Conservation (phyloP, 2,329 filamentous ascomycete genomes). For the Cladophialophora carrionii region DNA sequence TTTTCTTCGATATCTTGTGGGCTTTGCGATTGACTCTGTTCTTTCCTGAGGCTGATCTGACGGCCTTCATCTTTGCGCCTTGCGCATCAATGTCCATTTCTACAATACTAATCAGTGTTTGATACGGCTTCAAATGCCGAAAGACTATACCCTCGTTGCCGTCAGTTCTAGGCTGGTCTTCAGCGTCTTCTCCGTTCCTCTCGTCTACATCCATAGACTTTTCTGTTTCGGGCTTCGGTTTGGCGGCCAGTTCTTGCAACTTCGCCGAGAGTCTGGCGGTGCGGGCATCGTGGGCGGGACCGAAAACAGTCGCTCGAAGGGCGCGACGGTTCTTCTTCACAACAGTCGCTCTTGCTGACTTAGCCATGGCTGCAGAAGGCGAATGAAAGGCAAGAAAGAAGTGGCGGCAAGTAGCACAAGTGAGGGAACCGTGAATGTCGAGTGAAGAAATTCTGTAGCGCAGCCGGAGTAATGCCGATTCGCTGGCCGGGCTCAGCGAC, state of each 20-base stretch:
- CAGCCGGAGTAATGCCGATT: slow-evolving; percentile 17
- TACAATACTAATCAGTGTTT: slow-evolving; percentile 7
- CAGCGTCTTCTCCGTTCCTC: slow-evolving; percentile 44
- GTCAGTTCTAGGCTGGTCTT: slow-evolving; percentile 52
- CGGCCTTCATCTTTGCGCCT: slow-evolving; percentile 24
- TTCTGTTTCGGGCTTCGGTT: slow-evolving; percentile 64
- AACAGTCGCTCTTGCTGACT: slow-evolving; percentile 76
- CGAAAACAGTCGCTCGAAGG: slow-evolving; percentile 80
- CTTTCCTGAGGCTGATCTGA: slow-evolving; percentile 24
- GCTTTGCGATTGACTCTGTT: slow-evolving; percentile 18
- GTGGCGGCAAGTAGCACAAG: not conserved
- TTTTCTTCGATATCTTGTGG: slow-evolving; percentile 34
- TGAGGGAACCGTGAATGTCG: not conserved
- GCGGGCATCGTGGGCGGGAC: slow-evolving; percentile 76
- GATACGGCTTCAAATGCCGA: not conserved
- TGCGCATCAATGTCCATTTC: slow-evolving; percentile 34
- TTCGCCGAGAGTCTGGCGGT: slow-evolving; percentile 84
- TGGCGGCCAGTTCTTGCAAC: slow-evolving; percentile 75
- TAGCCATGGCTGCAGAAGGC: slow-evolving; percentile 69
- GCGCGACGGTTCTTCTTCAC: slow-evolving; percentile 81
- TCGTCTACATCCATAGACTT: slow-evolving; percentile 51
- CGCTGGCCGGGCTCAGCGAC: slow-evolving; percentile 8
- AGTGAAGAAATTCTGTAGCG: slow-evolving; percentile 1
- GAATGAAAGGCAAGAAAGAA: not conserved
- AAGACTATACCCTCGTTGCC: slow-evolving; percentile 14